A percentile compares a stretch with the other conserved stretches of the same genome.
Evolutionary conservation across 345 rosid species (phyloP).

Genomic region (Conringia planisiliqua): DNA sequence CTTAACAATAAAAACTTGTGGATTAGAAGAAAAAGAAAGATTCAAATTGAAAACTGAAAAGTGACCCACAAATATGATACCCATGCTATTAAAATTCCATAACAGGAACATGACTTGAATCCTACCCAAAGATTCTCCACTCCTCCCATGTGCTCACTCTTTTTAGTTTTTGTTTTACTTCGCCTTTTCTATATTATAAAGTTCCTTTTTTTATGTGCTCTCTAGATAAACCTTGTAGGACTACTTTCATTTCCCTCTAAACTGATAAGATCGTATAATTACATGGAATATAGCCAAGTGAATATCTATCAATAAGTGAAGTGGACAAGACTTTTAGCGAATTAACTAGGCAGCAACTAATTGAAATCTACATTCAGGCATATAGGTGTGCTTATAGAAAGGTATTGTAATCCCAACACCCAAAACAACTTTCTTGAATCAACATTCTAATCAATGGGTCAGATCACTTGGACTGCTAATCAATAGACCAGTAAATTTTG

Average conservation of each 20-base stretch:
- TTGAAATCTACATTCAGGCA: background rate
- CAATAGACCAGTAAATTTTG: too few relatives aligned
- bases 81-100: slow-evolving; percentile 25
- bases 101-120: slow-evolving; percentile 30
- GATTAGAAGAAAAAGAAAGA: background rate
- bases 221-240: slow-evolving; percentile 4
- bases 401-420: background rate
- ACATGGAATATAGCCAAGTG: slow-evolving; percentile 6
- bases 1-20: background rate
- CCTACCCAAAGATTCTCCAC: slow-evolving; percentile 25
- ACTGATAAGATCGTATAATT: slow-evolving; percentile 7
- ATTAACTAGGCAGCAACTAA: background rate
- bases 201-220: background rate
- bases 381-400: background rate
- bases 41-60: background rate
- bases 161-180: slow-evolving; percentile 21
- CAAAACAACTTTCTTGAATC: too few relatives aligned
- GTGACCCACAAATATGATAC: slow-evolving; percentile 18
- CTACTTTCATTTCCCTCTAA: background rate
- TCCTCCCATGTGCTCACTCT: slow-evolving; percentile 29
- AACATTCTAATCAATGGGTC: too few relatives aligned
- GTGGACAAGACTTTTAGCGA: background rate
- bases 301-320: slow-evolving; percentile 9
- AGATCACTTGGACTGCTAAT: too few relatives aligned
- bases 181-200: slow-evolving; percentile 2